Evolutionary conservation across 139 green algal genomes (phyloP), one percentile per base, ranked within the genome.

Genomic region (Chlorella ohadii): DNA sequence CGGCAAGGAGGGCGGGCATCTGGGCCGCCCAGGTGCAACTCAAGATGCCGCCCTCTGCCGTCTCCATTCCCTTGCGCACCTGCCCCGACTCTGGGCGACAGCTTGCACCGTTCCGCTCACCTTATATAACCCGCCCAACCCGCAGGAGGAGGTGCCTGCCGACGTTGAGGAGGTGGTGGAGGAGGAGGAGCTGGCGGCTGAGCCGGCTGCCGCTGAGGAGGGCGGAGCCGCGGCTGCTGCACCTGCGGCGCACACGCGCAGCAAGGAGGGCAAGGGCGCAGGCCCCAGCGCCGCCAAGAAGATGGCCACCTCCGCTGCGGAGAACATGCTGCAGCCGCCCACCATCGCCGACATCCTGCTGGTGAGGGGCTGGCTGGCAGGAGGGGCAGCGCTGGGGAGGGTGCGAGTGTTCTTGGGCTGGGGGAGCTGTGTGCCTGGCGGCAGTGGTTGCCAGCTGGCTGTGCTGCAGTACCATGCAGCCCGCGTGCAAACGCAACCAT

Each of bases 311-410:
- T 20, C 36, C 15, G 76, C 76, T 7, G 76, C 36, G 3, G 59
- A 17, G 23, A 72, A 72, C 59, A 11, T 38, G 36, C 59, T 82
- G 76, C 76, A 63, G 16, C 36, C 51, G 51, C 44, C 74, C 19
- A 86, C 82, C 73, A 86, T 86, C 25, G 36, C 33, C 2, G 82
- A 86, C 51, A n/a, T 86, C 22, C 61, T 86, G 51, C 61, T 86
- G 66, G 70, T 77, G 68, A 9, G 68, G 17, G 17, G 68, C n/a
- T n/a, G n/a, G n/a, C n/a, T n/a, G 0, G 6, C 31, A 11, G 20
- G 64, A 41, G 15, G 34, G 4, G 27, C 4, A 25, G 64, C 11
- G 63, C 27, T 19, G 64, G 64, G 13, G 64, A 1, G 2, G 44
- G 51, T 59, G 51, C 51, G 15, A 6, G 6, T 59, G 51, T 9